Base-by-base conservation (phyloP, 2,329 filamentous ascomycete species). In the Acarospora socialis region DNA sequence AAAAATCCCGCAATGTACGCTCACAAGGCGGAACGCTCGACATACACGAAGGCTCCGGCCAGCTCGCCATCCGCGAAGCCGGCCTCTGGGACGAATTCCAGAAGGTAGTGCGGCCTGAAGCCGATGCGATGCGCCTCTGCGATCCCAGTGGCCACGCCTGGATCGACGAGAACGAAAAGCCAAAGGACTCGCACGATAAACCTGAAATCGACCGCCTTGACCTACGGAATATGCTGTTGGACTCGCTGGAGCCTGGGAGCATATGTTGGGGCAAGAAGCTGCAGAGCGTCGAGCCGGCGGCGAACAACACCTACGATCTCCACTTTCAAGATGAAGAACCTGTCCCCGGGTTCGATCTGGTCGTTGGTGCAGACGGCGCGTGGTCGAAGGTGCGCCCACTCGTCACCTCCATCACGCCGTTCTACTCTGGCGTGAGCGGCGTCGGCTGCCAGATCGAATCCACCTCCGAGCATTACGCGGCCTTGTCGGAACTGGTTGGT, bases 11-110 rank as follows among this genome's bases (percentile, higher is more conserved):
- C n/a, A 42, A 60, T 37, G 59, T 58, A 33, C 55, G 63, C 24
- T 55, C 50, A 4, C 63, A 70, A 43, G 68, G 68, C 19, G 68
- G 68, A 6, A 63, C 54, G 3, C 57, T 74, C 2, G 68, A 73
- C 42, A 49, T 74, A 6, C 68, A 73, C 39, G 59, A 58, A 0
- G 40, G 51, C 3, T 63, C 61, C 1, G 68, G 69, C 1, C 59
- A 71, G 19, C 50, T 54, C 3, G 68, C 68, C 0, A 45, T 73
- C 28, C 59, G 58, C 32, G 60, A 65, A 34, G 65, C 65, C 3
- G 59, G 57, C 0, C 48, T 73, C 4, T 65, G 55, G 46, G 57
- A 63, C 1, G 53, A 61, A 19, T 73, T 72, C 46, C 41, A 54
- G n/a, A 53, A 60, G 37, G 39, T 61, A 32, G 63, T 64, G 2